Evolutionary conservation across 768 basidiomycete genomes (phyloP).

Genomic region (Amanita jacksonii): DNA sequence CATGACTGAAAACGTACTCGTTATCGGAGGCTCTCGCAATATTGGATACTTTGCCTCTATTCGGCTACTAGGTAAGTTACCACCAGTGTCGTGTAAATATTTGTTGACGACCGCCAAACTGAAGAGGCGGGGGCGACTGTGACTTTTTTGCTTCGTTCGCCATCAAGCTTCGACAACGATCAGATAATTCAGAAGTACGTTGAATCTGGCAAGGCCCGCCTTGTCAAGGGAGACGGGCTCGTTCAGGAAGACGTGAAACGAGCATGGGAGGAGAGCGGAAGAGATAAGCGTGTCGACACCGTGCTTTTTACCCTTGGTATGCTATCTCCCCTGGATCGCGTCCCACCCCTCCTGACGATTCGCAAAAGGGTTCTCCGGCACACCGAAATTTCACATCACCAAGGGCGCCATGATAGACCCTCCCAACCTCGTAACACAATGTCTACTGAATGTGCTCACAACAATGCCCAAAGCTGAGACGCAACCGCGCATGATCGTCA

Average conservation of each 20-base stretch:
- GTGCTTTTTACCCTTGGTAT: slow-evolving; percentile 56
- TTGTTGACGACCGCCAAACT: background rate
- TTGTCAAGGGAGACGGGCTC: slow-evolving; percentile 56
- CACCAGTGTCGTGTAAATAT: background rate
- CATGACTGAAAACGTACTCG: slow-evolving; percentile 28
- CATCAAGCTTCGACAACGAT: slow-evolving; percentile 44
- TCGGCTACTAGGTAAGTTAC: slow-evolving; percentile 34
- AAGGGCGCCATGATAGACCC: slow-evolving; percentile 43
- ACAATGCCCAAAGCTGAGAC: slow-evolving; percentile 32
- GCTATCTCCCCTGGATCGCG: background rate
- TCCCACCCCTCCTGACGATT: background rate
- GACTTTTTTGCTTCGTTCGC: slow-evolving; percentile 51
- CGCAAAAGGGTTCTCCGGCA: slow-evolving; percentile 20
- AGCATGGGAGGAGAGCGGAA: slow-evolving; percentile 40
- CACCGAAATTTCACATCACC: slow-evolving; percentile 31
- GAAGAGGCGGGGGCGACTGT: slow-evolving; percentile 53
- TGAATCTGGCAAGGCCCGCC: slow-evolving; percentile 37
- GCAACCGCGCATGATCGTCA: slow-evolving; percentile 40
- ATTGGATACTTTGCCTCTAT: slow-evolving; percentile 42
- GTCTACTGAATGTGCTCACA: slow-evolving; percentile 44
- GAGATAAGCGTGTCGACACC: slow-evolving; percentile 34
- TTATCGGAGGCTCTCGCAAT: slow-evolving; percentile 46
- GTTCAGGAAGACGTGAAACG: slow-evolving; percentile 37
- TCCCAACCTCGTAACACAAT: slow-evolving; percentile 48
- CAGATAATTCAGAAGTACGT: slow-evolving; percentile 42